Base-by-base conservation (phyloP, 192 early-diverging fungal species). In the Ambispora gerdemannii region DNA sequence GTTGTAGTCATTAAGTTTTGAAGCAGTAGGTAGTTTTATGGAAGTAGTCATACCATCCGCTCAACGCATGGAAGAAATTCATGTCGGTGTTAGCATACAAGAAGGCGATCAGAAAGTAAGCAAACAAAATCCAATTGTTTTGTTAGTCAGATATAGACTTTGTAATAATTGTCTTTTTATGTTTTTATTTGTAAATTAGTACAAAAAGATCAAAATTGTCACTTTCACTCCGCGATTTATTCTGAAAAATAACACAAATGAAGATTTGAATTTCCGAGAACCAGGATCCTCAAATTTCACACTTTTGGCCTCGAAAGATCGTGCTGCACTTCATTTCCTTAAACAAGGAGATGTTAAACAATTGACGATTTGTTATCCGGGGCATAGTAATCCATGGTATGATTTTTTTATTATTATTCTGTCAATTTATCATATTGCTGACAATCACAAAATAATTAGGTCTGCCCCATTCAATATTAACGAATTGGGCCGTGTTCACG, bases 201-300 rank as follows among this genome's bases (percentile, higher is more conserved):
- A 87, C 75, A 88, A 87, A 72, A 73, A 92, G 51, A 94, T 90
- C 28, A 95, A 93, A 75, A 85, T 96, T 11, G 89, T 97, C 13
- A 94, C 92, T 0, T 89, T 98, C 67, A 85, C 92, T 1, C 92
- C 97, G 17, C 83, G 97, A 15, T 98, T 92, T 74, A 89, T 96
- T 15, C 71, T 97, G 47, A 90, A 90, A 75, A 98, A 98, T 79
- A 84, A 89, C 63, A 74, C 89, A 25, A 77, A 82, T 25, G 81
- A 90, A 36, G 81, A 90, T 31, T 70, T 98, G 10, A 81, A 89
- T 71, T 92, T 89, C 73, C 83, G 92, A 7, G 91, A 92, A 50
- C 78, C 78, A 25, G 85, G 88, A 30, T 85, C 87, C n/a, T 77
- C 77, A 6, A 61, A 69, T 11, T 71, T 78, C n/a, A 75, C 84